Percentiles rank a stretch among this genome's conserved stretches.
Conservation (phyloP, 1,139 yeast species). For the Suhomyces kunorum region DNA sequence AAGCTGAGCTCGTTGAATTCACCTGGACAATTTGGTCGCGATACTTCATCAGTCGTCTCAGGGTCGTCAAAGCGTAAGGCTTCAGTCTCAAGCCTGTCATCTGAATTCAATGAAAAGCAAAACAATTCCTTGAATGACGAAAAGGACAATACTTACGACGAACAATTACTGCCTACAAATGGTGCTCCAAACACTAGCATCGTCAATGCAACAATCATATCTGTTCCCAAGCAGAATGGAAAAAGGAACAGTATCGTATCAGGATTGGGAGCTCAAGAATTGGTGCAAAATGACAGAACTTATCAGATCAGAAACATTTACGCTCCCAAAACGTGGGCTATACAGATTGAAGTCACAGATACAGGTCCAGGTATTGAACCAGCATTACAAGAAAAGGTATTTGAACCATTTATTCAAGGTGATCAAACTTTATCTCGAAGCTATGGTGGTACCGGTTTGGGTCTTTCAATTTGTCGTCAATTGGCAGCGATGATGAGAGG, state of each 20-base stretch:
- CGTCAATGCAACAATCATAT: background rate
- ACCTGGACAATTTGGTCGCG: background rate
- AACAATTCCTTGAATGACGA: background rate
- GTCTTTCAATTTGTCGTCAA: slow-evolving; percentile 89
- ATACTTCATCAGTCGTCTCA: slow-evolving; percentile 5
- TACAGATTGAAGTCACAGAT: slow-evolving; percentile 78
- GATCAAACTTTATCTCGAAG: slow-evolving; percentile 91
- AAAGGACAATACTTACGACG: background rate
- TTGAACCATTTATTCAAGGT: slow-evolving; percentile 96
- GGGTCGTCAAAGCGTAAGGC: background rate
- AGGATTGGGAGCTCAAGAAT: slow-evolving; percentile 10
- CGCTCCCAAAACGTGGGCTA: slow-evolving; percentile 53
- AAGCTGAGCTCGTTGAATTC: slow-evolving; percentile 3
- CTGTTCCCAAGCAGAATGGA: background rate
- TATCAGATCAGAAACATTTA: slow-evolving; percentile 40
- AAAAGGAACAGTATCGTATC: slow-evolving; percentile 7
- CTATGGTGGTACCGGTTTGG: slow-evolving; percentile 95
- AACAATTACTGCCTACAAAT: background rate
- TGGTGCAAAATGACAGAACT: slow-evolving; percentile 36
- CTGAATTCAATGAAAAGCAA: slow-evolving; percentile 2
- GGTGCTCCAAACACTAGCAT: background rate
- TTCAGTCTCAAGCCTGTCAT: background rate
- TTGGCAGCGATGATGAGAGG: slow-evolving; percentile 89
- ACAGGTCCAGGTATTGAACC: slow-evolving; percentile 93
- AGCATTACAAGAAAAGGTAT: slow-evolving; percentile 75